phyloP scores from a whole-genome alignment of 208 protist genomes.

The Trypanosoma boissoni region DNA sequence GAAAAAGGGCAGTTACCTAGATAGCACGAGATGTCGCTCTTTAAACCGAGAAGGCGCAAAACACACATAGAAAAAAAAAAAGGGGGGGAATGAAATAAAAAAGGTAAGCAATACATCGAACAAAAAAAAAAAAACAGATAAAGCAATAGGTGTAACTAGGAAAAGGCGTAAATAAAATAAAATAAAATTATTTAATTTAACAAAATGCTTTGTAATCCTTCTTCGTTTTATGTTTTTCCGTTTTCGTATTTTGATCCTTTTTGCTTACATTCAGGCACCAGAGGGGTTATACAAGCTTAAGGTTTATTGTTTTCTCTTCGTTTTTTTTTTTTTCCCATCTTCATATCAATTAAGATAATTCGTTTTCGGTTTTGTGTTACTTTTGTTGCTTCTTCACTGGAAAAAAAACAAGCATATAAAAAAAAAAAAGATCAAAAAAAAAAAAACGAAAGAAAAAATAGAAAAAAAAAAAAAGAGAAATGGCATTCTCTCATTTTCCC shows the following conservation, averaged over 20 bases:
- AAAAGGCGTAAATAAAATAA: too few species aligned
- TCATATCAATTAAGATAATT: constrained; percentile 8
- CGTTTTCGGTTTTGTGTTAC: constrained; percentile 1
- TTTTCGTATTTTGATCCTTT: too few species aligned
- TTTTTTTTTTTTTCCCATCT: not conserved
- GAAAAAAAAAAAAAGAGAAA: constrained; percentile 6
- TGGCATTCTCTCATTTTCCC: constrained; percentile 1
- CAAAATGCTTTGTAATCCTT: too few species aligned
- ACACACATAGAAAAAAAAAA: not conserved
- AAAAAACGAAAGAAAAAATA: constrained; percentile 6
- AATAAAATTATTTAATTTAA: too few species aligned
- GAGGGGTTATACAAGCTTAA: too few species aligned
- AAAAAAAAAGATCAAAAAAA: constrained; percentile 17
- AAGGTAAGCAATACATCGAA: not conserved
- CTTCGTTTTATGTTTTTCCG: too few species aligned
- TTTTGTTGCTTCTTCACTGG: constrained; percentile 3
- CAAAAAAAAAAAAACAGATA: constrained; percentile 2
- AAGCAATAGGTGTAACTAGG: too few species aligned
- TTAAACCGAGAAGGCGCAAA: too few species aligned
- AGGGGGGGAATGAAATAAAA: not conserved
- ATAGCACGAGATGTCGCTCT: too few species aligned
- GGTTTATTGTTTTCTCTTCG: too few species aligned
- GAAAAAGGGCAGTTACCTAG: not conserved
- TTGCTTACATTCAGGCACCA: too few species aligned
- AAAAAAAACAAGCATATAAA: not conserved